phyloP scores from a whole-genome alignment of 169 alveolate species.

The Besnoitia besnoiti region DNA sequence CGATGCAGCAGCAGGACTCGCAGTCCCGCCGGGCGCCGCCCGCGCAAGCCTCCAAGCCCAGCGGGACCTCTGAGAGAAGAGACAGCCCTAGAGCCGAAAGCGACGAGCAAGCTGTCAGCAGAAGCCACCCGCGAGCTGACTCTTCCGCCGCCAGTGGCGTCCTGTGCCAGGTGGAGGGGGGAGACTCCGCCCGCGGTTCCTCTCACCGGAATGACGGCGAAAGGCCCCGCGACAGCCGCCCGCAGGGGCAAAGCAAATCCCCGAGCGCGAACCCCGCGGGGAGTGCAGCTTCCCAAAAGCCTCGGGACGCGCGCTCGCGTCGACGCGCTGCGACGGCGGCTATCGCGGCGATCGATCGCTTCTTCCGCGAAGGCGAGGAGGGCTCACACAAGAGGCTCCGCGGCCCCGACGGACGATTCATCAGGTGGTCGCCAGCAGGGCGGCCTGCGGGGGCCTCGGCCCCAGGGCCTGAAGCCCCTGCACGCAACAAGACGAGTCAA shows the following conservation, averaged over 20 bases:
- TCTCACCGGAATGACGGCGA: background rate
- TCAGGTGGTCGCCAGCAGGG: background rate
- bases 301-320: background rate
- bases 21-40: background rate
- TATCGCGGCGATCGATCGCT: background rate
- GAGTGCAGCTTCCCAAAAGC: background rate
- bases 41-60: background rate
- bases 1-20: background rate
- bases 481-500: background rate
- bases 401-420: background rate
- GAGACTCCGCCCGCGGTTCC: background rate
- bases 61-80: too few species aligned
- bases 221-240: background rate
- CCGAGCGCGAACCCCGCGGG: background rate
- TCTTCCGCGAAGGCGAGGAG: background rate
- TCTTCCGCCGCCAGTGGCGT: background rate
- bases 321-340: background rate
- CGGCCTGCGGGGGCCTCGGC: background rate
- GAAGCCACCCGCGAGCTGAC: background rate
- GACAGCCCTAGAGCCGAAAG: background rate
- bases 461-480: background rate
- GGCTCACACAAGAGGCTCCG: background rate
- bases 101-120: background rate
- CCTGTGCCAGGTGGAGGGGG: background rate
- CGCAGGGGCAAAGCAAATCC: background rate